phyloP scores from a whole-genome alignment of 179 eudicot species.

The Vitellaria paradoxa region DNA sequence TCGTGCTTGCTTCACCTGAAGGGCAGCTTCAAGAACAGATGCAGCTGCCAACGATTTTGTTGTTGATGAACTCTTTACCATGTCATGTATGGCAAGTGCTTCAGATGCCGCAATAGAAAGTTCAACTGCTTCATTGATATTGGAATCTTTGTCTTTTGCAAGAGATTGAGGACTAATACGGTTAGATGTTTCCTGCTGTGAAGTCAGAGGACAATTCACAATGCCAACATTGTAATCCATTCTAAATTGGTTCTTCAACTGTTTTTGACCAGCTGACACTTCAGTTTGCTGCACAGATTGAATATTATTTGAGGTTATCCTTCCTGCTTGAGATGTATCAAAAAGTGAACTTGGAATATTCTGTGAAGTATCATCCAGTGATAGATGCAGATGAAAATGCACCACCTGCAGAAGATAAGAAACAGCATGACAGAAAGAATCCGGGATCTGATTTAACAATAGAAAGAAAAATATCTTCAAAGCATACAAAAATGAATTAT shows the following conservation, averaged over 20 bases:
- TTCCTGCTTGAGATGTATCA: slow-evolving; percentile 35
- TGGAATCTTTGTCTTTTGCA: slow-evolving; percentile 22
- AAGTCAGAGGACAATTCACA: slow-evolving; percentile 19
- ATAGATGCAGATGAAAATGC: slow-evolving; percentile 59
- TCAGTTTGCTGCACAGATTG: slow-evolving; percentile 25
- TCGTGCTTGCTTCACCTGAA: slow-evolving; percentile 81
- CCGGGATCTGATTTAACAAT: slow-evolving; percentile 2
- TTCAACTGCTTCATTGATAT: slow-evolving; percentile 59
- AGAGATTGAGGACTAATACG: slow-evolving; percentile 15
- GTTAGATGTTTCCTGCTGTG: slow-evolving; percentile 21
- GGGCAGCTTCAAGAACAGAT: slow-evolving; percentile 71
- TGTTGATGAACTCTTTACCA: slow-evolving; percentile 33
- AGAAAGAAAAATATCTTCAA: neutral
- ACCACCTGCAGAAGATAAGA: slow-evolving; percentile 45
- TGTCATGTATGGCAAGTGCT: slow-evolving; percentile 66
- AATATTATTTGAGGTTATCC: slow-evolving; percentile 13
- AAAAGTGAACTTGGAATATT: slow-evolving; percentile 23
- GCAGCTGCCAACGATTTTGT: slow-evolving; percentile 38
- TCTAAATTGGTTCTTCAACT: slow-evolving; percentile 17
- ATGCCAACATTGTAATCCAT: slow-evolving; percentile 22
- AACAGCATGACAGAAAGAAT: neutral
- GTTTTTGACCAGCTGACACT: slow-evolving; percentile 21
- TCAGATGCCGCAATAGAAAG: slow-evolving; percentile 92
- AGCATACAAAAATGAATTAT: neutral
- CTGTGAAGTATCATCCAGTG: slow-evolving; percentile 44